Evolutionary conservation across 2,329 filamentous ascomycete species (phyloP).

Genomic region (Colletotrichum orbiculare): DNA sequence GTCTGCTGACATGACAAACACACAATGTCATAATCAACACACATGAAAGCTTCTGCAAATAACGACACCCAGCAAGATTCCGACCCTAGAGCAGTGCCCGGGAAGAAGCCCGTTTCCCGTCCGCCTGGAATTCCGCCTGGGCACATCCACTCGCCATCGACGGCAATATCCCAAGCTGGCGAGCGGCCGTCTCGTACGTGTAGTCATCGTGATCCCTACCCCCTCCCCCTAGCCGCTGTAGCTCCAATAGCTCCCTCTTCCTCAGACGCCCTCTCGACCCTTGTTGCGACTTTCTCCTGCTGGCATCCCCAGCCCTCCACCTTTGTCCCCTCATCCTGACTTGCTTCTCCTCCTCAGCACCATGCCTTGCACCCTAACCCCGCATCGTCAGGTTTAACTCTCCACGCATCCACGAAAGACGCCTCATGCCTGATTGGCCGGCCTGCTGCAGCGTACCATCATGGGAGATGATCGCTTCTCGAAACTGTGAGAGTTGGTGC

Average conservation of each 20-base stretch:
- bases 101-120: constrained; percentile 30
- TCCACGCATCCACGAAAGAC: constrained; percentile 33
- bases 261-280: not conserved
- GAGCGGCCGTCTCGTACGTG: constrained; percentile 7
- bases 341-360: constrained; percentile 4
- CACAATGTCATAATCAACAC: not conserved
- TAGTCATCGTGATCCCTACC: constrained; percentile 20
- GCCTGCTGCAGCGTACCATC: constrained; percentile 29
- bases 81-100: not conserved
- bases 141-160: constrained; percentile 1
- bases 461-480: constrained; percentile 29
- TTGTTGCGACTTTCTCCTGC: not conserved
- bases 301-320: constrained; percentile 17
- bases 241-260: constrained; percentile 4
- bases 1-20: constrained; percentile 1
- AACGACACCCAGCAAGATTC: no score
- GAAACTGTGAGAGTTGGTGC: constrained; percentile 10
- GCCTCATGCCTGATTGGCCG: constrained; percentile 17
- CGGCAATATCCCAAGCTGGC: constrained; percentile 16
- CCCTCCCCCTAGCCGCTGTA: not conserved
- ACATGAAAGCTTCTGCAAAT: no score
- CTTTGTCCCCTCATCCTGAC: constrained; percentile 18
- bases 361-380: constrained; percentile 16
- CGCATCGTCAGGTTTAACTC: constrained; percentile 31
- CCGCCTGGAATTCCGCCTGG: constrained; percentile 16